Evolutionary conservation across 2,329 filamentous ascomycete genomes (phyloP), one percentile per base, ranked within the genome.

Genomic region (Myriangium duriaei): DNA sequence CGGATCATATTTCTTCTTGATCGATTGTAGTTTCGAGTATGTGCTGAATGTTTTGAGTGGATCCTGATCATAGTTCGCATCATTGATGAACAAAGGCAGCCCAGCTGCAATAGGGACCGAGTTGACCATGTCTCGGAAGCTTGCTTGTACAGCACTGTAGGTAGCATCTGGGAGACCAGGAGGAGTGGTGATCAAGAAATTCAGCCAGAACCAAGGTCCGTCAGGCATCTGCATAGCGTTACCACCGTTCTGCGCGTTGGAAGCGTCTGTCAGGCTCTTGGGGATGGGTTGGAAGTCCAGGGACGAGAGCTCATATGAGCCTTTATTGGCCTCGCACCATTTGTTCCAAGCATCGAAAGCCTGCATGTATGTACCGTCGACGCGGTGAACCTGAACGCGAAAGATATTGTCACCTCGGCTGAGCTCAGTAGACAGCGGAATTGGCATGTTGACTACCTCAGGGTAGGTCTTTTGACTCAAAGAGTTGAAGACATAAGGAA

Each of bases 211-310:
- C 49, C 49, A 57, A 6, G 51, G 53, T 4, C 53, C 54, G 31
- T 56, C 53, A 3, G 54, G 54, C 52, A 56, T 56, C 32, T 54
- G 47, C 53, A 56, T 56, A 9, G 51, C 53, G 37, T 56, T 55
- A 1, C 53, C 54, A 4, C 52, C 53, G 15, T 34, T 37, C 11
- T 53, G 47, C 1, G 52, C 42, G 12, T 51, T 49, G 32, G 51
- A 55, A 2, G 52, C 53, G 29, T 56, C 51, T 5, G 53, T 56
- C 38, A 56, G 37, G 24, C 49, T 54, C 17, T 49, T 48, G 2
- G 53, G 40, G 1, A 56, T 49, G 3, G 54, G 52, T 39, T 56
- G 50, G 29, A 48, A 52, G 33, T 56, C 49, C 11, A 56, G 45
- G 4, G 40, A 37, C 1, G 37, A 32, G 30, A 47, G 45, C 13